Percentiles rank a stretch among this genome's conserved stretches.
phyloP scores from a whole-genome alignment of 2,329 filamentous ascomycete genomes.

The Aspergillus fumigatus region DNA sequence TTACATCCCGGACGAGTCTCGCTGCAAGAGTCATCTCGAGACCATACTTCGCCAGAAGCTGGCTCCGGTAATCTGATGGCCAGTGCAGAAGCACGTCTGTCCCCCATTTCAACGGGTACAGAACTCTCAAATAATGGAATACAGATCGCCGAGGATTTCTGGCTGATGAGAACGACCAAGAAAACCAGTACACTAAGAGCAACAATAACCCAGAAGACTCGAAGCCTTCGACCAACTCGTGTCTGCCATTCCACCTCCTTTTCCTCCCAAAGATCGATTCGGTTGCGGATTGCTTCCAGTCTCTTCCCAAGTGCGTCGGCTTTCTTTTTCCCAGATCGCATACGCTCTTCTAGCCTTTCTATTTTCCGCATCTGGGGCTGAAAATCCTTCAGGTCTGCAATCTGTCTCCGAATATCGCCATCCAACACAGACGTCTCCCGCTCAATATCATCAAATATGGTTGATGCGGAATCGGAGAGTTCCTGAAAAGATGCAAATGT shows the following conservation, averaged over 20 bases:
- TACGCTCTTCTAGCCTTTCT: constrained; percentile 35
- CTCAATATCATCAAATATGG: constrained; percentile 37
- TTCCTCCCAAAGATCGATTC: constrained; percentile 41
- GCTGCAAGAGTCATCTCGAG: background rate
- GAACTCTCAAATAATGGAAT: constrained; percentile 1
- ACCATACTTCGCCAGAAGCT: background rate
- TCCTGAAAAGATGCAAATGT: constrained; percentile 40
- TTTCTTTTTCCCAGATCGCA: constrained; percentile 31
- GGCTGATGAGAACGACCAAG: constrained; percentile 25
- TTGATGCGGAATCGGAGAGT: constrained; percentile 33
- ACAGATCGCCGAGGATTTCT: constrained; percentile 18
- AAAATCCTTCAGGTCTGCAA: constrained; percentile 36
- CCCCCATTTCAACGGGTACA: constrained; percentile 6
- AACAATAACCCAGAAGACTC: constrained; percentile 35
- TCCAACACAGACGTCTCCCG: constrained; percentile 33
- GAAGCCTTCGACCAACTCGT: constrained; percentile 34
- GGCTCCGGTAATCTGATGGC: background rate
- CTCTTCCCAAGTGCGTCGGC: constrained; percentile 35
- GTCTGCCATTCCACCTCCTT: constrained; percentile 41
- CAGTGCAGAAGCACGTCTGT: background rate
- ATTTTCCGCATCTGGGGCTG: constrained; percentile 35
- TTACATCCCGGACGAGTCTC: background rate
- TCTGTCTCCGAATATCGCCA: constrained; percentile 34
- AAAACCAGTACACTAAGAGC: constrained; percentile 23
- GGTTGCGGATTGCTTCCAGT: constrained; percentile 34